These are phyloP conservation scores for Carex kokanica DNA, from an alignment of 176 grass and related monocot species.

Conservation along the genomic window DNA sequence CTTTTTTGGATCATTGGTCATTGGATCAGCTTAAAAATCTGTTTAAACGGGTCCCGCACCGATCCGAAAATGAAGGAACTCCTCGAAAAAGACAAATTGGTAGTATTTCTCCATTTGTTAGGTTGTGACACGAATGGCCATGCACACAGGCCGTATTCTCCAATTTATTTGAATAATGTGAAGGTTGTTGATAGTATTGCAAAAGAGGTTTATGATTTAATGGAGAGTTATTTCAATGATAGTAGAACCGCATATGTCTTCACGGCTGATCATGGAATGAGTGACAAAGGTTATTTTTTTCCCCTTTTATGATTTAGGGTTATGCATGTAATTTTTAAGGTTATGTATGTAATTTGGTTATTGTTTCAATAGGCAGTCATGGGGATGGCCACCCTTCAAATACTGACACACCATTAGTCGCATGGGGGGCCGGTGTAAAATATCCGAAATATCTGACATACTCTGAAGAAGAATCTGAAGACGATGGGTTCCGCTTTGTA, in stretches of 20 bases:
- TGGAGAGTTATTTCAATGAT: constrained; percentile 92
- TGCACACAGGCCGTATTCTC: constrained; percentile 83
- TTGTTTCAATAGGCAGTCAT: constrained; percentile 68
- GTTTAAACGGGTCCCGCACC: constrained; percentile 63
- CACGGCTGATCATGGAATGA: constrained; percentile 98
- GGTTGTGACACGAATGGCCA: constrained; percentile 97
- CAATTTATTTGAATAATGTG: constrained; percentile 89
- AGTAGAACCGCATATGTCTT: constrained; percentile 80
- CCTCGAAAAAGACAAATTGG: constrained; percentile 70
- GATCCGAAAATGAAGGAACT: constrained; percentile 66
- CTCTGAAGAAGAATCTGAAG: constrained; percentile 51
- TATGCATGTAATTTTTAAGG: not conserved
- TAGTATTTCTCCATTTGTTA: constrained; percentile 91
- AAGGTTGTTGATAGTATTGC: constrained; percentile 95
- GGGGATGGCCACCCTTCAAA: constrained; percentile 91
- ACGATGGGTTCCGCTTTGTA: constrained; percentile 88
- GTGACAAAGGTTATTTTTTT: constrained; percentile 73
- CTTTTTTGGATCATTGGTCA: constrained; percentile 96
- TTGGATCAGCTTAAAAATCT: constrained; percentile 93
- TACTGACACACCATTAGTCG: constrained; percentile 91
- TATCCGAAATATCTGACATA: constrained; percentile 48
- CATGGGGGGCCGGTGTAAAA: constrained; percentile 90
- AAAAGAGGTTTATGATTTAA: constrained; percentile 76
- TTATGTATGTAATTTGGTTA: constrained; percentile 33
- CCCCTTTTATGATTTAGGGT: not conserved